These are phyloP conservation scores for Aureobasidium sp. DNA, from an alignment of 2,329 filamentous ascomycete species.

Conservation along the genomic window DNA sequence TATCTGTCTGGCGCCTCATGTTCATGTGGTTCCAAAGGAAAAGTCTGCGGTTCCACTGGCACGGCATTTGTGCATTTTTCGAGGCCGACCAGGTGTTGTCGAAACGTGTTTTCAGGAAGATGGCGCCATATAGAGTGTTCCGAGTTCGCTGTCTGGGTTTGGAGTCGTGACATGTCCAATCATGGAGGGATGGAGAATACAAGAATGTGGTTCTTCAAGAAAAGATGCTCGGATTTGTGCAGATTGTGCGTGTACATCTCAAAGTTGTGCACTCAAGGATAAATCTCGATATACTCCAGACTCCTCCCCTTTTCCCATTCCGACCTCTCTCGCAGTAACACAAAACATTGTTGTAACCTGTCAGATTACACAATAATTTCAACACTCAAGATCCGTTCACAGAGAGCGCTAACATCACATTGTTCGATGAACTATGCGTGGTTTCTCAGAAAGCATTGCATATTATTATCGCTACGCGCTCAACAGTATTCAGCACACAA, in stretches of 20 bases:
- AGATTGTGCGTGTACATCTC: not conserved
- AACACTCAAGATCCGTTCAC: no score
- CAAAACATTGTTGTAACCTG: not conserved
- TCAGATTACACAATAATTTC: no score
- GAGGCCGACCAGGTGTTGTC: constrained; percentile 6
- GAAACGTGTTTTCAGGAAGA: not conserved
- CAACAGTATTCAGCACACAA: not conserved
- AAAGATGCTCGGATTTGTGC: not conserved
- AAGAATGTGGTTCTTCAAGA: not conserved
- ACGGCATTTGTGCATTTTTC: constrained; percentile 9
- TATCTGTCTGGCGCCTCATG: not conserved
- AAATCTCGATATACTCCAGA: not conserved
- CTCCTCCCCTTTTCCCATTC: not conserved
- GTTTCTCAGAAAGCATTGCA: not conserved
- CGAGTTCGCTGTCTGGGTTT: not conserved
- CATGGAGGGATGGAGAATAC: not conserved
- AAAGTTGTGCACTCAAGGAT: not conserved
- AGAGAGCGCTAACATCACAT: not conserved
- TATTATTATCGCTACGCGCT: not conserved
- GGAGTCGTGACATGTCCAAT: constrained; percentile 3
- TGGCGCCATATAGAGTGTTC: constrained; percentile 4
- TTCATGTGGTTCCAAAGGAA: not conserved
- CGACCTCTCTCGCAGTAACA: not conserved
- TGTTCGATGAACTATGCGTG: not conserved
- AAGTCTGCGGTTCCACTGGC: not conserved